phyloP scores from a whole-genome alignment of 805 yeast species.

The Suhomyces sp. region DNA sequence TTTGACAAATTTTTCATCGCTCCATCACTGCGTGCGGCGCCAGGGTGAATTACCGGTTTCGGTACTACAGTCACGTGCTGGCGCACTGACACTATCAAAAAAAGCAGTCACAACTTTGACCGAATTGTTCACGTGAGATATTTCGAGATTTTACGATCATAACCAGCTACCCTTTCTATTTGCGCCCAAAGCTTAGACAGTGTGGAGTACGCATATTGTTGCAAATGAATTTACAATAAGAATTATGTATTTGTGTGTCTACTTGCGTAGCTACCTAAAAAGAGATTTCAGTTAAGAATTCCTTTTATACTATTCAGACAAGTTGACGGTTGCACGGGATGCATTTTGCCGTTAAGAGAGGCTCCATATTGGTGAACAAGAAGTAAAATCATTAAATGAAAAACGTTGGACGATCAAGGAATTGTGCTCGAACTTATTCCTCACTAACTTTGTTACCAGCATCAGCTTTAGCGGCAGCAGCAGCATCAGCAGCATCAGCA shows the following conservation, averaged over 20 bases:
- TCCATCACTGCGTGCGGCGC: slow-evolving; percentile 2
- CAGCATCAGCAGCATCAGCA: no score
- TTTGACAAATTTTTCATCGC: slow-evolving; percentile 5
- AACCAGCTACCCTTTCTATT: no score
- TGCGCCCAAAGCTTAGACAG: no score
- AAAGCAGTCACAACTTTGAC: slow-evolving; percentile 9
- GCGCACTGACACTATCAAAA: no score
- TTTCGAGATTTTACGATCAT: no score
- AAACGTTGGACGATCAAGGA: background rate
- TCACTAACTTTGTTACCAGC: background rate
- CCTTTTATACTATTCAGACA: slow-evolving; percentile 9
- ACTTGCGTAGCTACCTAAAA: slow-evolving; percentile 5
- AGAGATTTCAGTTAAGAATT: slow-evolving; percentile 14
- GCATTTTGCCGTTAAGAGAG: no score
- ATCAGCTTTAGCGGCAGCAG: slow-evolving; percentile 1
- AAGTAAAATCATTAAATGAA: slow-evolving; percentile 6
- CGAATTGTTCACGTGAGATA: background rate
- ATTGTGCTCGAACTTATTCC: no score
- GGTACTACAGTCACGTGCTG: background rate
- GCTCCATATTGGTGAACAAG: slow-evolving; percentile 4
- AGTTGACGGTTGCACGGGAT: no score
- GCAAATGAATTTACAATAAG: no score
- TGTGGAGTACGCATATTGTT: no score
- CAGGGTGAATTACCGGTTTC: background rate
- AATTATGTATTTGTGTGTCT: background rate